These are phyloP conservation scores for Filobasidium wieringae DNA, from an alignment of 768 basidiomycete species.

Conservation along the genomic window DNA sequence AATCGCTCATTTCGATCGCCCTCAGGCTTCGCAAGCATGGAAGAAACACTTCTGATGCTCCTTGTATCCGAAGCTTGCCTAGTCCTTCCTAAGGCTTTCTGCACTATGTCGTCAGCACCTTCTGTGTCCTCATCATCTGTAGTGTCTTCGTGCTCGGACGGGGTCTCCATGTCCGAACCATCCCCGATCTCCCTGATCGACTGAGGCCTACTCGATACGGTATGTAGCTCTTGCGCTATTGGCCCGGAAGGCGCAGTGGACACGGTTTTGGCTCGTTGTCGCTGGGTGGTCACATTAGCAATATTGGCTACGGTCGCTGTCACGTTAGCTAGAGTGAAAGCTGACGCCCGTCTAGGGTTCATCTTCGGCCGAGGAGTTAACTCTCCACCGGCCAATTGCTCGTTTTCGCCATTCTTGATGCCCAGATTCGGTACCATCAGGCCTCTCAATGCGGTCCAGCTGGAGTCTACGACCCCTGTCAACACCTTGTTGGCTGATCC, in stretches of 20 bases:
- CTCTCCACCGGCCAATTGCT: background rate
- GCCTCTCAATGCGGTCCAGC: constrained; percentile 73
- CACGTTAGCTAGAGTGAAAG: constrained; percentile 71
- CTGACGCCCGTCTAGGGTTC: constrained; percentile 59
- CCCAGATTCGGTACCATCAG: constrained; percentile 43
- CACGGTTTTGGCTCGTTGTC: constrained; percentile 28
- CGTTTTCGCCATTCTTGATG: background rate
- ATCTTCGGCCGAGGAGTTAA: constrained; percentile 44
- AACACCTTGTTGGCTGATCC: constrained; percentile 66
- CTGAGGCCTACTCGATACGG: constrained; percentile 48
- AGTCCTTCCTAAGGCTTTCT: background rate
- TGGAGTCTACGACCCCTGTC: constrained; percentile 76
- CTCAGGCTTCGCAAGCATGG: constrained; percentile 21
- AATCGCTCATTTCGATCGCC: constrained; percentile 44
- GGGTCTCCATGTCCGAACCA: constrained; percentile 34
- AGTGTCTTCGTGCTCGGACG: constrained; percentile 35
- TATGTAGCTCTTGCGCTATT: constrained; percentile 21
- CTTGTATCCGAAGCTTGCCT: constrained; percentile 7
- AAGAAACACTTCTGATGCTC: constrained; percentile 16
- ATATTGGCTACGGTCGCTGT: constrained; percentile 54
- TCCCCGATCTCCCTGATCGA: constrained; percentile 40
- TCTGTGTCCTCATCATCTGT: background rate
- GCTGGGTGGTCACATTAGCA: constrained; percentile 34
- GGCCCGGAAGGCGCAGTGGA: constrained; percentile 11
- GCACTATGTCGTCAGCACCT: constrained; percentile 4